phyloP scores from a whole-genome alignment of 306 rosid species.

The Parietaria judaica region DNA sequence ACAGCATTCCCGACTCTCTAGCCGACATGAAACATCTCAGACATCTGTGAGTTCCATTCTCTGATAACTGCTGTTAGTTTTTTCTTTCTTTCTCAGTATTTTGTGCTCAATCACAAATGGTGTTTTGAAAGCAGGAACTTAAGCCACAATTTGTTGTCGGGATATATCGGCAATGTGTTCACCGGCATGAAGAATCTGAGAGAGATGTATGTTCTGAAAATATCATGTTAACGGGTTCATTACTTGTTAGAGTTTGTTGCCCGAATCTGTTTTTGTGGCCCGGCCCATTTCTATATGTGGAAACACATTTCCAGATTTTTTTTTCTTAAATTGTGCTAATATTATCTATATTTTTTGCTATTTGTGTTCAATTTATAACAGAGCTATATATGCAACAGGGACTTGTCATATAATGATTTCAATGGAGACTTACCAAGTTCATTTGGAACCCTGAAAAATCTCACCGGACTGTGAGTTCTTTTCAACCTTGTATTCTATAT shows the following conservation, averaged over 20 bases:
- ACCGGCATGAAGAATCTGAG: conserved; percentile 58
- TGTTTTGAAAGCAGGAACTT: conserved; percentile 58
- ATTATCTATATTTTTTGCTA: neutral
- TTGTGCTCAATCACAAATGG: conserved; percentile 12
- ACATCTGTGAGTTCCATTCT: conserved; percentile 57
- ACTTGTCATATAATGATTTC: conserved; percentile 69
- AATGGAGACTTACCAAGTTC: conserved; percentile 94
- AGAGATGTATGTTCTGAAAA: conserved; percentile 54
- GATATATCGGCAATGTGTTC: conserved; percentile 79
- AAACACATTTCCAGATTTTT: neutral
- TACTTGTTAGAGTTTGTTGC: too few species aligned
- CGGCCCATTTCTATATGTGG: too few species aligned
- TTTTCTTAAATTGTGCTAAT: neutral
- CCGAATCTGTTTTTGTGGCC: too few species aligned
- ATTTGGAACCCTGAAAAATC: conserved; percentile 60
- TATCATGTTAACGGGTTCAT: too few species aligned
- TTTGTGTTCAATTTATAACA: neutral
- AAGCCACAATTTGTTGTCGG: conserved; percentile 74
- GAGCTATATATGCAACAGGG: conserved; percentile 35
- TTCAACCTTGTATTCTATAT: neutral
- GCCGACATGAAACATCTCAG: conserved; percentile 50
- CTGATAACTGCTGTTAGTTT: conserved; percentile 7
- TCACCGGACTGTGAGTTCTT: conserved; percentile 49
- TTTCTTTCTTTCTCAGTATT: conserved; percentile 6
- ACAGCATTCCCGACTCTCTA: conserved; percentile 59